Percentiles rank a stretch among this genome's conserved stretches.
Evolutionary conservation across 2,329 filamentous ascomycete genomes (phyloP).

Genomic region (Pestalotiopsis sp.): DNA sequence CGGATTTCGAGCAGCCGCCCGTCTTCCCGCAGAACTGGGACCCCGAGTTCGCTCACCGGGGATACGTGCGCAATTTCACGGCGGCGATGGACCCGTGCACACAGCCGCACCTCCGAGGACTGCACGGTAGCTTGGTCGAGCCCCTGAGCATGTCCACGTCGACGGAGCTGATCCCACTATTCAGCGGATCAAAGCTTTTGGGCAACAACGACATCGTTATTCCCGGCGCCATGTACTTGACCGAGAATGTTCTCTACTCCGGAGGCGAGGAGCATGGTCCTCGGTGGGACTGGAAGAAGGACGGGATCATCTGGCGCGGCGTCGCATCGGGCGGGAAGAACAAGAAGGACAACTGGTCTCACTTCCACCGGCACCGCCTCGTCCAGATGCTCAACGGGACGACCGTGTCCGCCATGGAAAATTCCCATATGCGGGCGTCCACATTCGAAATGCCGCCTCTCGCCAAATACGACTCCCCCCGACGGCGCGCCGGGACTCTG

Average conservation of each 20-base stretch:
- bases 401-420: constrained; percentile 51
- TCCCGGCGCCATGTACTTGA: constrained; percentile 65
- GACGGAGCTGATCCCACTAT: constrained; percentile 57
- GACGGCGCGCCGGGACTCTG: no score
- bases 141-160: constrained; percentile 50
- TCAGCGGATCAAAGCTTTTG: constrained; percentile 61
- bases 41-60: constrained; percentile 36
- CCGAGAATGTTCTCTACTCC: constrained; percentile 58
- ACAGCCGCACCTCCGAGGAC: constrained; percentile 47
- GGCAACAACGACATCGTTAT: constrained; percentile 65
- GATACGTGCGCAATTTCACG: constrained; percentile 60
- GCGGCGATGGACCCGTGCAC: constrained; percentile 56
- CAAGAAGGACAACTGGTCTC: constrained; percentile 61
- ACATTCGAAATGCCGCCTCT: constrained; percentile 52
- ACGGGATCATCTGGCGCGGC: constrained; percentile 65
- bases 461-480: constrained; percentile 47
- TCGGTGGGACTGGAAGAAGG: constrained; percentile 59
- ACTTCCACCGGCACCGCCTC: constrained; percentile 73
- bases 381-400: constrained; percentile 70
- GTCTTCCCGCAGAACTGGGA: constrained; percentile 23
- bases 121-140: constrained; percentile 58
- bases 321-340: constrained; percentile 63
- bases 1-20: constrained; percentile 13
- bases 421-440: constrained; percentile 37
- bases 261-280: constrained; percentile 58